Conservation (phyloP, 2,329 filamentous ascomycete species). For the Paecilomyces dactylethromorphus region DNA sequence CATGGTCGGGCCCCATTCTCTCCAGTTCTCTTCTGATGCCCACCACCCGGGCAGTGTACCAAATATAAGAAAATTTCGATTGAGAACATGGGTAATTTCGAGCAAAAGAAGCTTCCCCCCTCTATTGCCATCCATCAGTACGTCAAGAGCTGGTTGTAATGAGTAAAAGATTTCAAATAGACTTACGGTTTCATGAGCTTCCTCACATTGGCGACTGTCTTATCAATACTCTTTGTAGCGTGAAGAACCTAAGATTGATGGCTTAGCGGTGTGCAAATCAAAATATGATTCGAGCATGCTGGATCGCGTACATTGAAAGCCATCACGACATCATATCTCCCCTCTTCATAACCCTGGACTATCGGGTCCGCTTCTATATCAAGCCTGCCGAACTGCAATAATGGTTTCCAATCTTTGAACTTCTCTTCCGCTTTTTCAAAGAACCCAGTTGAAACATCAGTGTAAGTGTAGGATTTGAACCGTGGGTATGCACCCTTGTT, state of each 20-base stretch:
- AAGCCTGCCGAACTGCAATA: constrained; percentile 12
- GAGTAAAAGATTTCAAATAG: too few relatives aligned
- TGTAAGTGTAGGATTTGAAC: constrained; percentile 7
- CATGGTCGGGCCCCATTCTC: constrained; percentile 9
- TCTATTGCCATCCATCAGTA: not conserved
- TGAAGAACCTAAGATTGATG: constrained; percentile 15
- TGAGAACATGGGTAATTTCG: constrained; percentile 4
- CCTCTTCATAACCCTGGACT: constrained; percentile 13
- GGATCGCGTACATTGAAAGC: constrained; percentile 15
- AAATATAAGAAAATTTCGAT: constrained; percentile 3
- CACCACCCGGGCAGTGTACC: constrained; percentile 13
- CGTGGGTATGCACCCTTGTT: not conserved
- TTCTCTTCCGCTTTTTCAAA: constrained; percentile 17
- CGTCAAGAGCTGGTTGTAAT: not conserved
- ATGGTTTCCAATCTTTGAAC: constrained; percentile 14
- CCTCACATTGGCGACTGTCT: constrained; percentile 10
- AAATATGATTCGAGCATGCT: too few relatives aligned
- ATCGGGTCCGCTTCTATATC: constrained; percentile 13
- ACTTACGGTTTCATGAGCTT: constrained; percentile 8
- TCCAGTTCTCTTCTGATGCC: constrained; percentile 8
- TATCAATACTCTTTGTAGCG: constrained; percentile 12
- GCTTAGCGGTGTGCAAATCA: too few relatives aligned
- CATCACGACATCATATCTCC: constrained; percentile 16
- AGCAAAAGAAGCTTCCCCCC: constrained; percentile 10
- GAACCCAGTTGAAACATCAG: constrained; percentile 12